A percentile compares a stretch with the other conserved stretches of the same genome.
These are phyloP conservation scores for Cutaneotrichosporon cavernicola DNA, from an alignment of 1,284 basidiomycete species.

Conservation along the genomic window DNA sequence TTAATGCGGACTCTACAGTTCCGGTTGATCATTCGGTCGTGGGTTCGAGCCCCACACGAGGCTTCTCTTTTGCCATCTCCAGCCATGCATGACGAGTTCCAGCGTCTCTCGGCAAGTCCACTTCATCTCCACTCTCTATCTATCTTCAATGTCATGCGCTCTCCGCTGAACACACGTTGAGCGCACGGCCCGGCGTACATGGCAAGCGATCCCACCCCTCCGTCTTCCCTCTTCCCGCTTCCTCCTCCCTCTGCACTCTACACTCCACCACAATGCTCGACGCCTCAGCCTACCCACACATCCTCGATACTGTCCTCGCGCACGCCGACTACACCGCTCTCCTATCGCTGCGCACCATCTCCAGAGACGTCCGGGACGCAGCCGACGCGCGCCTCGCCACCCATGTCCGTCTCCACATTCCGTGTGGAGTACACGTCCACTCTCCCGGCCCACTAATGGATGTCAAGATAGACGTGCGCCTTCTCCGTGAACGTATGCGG, in stretches of 20 bases:
- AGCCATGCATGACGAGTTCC: neutral
- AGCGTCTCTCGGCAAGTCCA: neutral
- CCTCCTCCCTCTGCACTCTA: neutral
- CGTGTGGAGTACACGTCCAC: slow-evolving; percentile 6
- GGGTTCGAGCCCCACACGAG: slow-evolving; percentile 20
- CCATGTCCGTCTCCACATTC: slow-evolving; percentile 12
- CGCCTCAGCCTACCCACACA: slow-evolving; percentile 11
- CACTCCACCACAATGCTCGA: slow-evolving; percentile 6
- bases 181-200: neutral
- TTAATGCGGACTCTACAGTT: neutral
- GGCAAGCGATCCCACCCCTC: neutral
- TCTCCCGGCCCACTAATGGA: neutral
- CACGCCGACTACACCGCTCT: neutral
- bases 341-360: neutral
- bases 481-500: neutral
- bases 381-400: slow-evolving; percentile 6
- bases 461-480: neutral
- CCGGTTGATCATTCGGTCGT: slow-evolving; percentile 17
- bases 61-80: slow-evolving; percentile 4
- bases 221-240: neutral
- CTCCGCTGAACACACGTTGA: neutral
- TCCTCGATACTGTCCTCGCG: slow-evolving; percentile 14
- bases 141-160: neutral
- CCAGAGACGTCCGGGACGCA: neutral
- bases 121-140: neutral